Percentiles rank a stretch among this genome's conserved stretches.
These are phyloP conservation scores for Heimioporus sp. DNA, from an alignment of 768 basidiomycete genomes.

Conservation along the genomic window DNA sequence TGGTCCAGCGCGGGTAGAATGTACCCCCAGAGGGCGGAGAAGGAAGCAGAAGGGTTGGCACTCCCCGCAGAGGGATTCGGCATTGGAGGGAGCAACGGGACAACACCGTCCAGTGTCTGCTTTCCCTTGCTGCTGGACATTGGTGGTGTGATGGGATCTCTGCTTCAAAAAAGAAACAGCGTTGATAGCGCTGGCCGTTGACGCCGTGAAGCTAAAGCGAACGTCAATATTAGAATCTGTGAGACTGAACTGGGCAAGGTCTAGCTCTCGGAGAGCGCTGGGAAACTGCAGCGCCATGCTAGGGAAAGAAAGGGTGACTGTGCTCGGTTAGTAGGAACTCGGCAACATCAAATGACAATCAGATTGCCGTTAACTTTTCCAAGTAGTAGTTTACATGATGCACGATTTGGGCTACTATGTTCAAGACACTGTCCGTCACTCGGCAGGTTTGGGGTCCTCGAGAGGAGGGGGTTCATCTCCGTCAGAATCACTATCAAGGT, in stretches of 20 bases:
- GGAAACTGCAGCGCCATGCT: no score
- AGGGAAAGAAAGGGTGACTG: no score
- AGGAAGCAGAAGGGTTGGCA: conserved; percentile 71
- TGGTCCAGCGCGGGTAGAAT: conserved; percentile 73
- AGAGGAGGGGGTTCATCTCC: conserved; percentile 80
- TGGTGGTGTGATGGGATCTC: neutral
- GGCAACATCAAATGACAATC: no score
- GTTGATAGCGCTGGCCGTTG: conserved; percentile 6
- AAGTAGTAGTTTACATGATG: conserved; percentile 16
- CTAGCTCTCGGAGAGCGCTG: no score
- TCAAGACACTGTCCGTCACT: neutral
- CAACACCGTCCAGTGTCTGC: conserved; percentile 13
- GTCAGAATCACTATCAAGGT: conserved; percentile 33
- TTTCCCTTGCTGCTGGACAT: conserved; percentile 35
- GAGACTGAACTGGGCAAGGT: no score
- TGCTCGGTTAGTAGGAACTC: no score
- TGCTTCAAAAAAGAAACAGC: neutral
- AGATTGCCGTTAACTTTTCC: no score
- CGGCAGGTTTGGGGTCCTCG: conserved; percentile 55
- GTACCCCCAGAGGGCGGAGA: conserved; percentile 73
- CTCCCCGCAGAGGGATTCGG: conserved; percentile 59
- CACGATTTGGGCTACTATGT: conserved; percentile 1
- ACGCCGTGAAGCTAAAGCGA: no score
- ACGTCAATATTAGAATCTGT: no score
- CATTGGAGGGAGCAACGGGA: conserved; percentile 34